Evolutionary conservation across 495 filamentous ascomycete genomes (phyloP).

Genomic region (Echria macrotheca): DNA sequence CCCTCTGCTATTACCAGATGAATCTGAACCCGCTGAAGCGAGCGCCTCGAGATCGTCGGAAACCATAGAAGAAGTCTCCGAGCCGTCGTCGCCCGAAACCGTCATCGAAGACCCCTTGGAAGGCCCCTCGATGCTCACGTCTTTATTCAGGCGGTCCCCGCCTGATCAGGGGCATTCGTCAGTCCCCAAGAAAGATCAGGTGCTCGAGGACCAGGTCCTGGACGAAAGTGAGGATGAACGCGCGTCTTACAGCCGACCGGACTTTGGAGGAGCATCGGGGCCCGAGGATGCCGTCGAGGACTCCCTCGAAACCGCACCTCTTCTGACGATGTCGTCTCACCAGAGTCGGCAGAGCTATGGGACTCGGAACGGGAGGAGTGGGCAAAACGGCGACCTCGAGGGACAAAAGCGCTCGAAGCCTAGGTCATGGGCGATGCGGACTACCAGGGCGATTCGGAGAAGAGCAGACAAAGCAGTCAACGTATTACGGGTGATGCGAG

Average conservation of each 20-base stretch:
- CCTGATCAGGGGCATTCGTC: constrained; percentile 23
- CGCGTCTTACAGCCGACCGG: neutral
- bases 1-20: constrained; percentile 20
- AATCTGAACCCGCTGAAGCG: constrained; percentile 8
- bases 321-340: constrained; percentile 25
- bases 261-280: neutral
- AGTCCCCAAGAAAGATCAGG: constrained; percentile 9
- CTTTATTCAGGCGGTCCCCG: constrained; percentile 56
- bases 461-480: constrained; percentile 4
- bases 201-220: constrained; percentile 15
- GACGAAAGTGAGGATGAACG: constrained; percentile 23
- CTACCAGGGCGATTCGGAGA: constrained; percentile 6
- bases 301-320: constrained; percentile 31
- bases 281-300: constrained; percentile 16
- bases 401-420: constrained; percentile 29
- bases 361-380: constrained; percentile 8
- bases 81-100: constrained; percentile 49
- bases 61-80: constrained; percentile 56
- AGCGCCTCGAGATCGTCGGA: constrained; percentile 22
- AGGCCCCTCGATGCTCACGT: constrained; percentile 56
- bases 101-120: constrained; percentile 26
- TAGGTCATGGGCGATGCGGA: constrained; percentile 15
- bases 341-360: constrained; percentile 24
- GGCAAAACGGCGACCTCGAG: constrained; percentile 33
- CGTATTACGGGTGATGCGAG: constrained; percentile 24